These are phyloP conservation scores for Penicillium concentricum DNA, from an alignment of 2,329 filamentous ascomycete genomes.

Conservation along the genomic window DNA sequence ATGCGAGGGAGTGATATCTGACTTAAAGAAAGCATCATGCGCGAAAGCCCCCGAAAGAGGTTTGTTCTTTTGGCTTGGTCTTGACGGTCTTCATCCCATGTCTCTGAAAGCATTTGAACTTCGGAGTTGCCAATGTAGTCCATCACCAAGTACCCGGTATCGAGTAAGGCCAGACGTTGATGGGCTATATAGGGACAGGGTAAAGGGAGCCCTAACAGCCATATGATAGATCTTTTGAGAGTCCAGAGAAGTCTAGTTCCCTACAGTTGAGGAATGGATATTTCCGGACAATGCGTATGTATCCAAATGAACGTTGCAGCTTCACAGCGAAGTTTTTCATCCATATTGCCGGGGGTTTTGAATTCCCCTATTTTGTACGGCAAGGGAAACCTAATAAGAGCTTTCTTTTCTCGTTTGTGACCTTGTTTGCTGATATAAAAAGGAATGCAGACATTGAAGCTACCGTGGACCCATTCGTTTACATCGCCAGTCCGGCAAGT, in stretches of 20 bases:
- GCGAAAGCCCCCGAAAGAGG: slow-evolving; percentile 22
- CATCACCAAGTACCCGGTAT: slow-evolving; percentile 32
- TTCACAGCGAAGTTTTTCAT: slow-evolving; percentile 47
- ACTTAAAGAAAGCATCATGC: slow-evolving; percentile 23
- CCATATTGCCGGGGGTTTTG: slow-evolving; percentile 40
- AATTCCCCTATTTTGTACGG: slow-evolving; percentile 39
- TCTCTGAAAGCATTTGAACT: slow-evolving; percentile 28
- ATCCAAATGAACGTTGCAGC: slow-evolving; percentile 45
- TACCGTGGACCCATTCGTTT: slow-evolving; percentile 21
- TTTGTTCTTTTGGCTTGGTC: slow-evolving; percentile 14
- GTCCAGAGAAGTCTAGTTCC: slow-evolving; percentile 21
- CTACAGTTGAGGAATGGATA: too few relatives aligned
- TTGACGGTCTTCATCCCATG: slow-evolving; percentile 27
- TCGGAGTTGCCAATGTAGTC: slow-evolving; percentile 27
- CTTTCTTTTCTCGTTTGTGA: slow-evolving; percentile 17
- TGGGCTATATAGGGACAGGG: slow-evolving; percentile 27
- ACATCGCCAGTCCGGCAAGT: slow-evolving; percentile 26
- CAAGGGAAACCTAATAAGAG: slow-evolving; percentile 27
- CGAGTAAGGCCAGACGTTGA: slow-evolving; percentile 13
- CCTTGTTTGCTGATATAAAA: slow-evolving; percentile 13
- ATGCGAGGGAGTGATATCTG: slow-evolving; percentile 31
- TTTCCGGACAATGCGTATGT: slow-evolving; percentile 36
- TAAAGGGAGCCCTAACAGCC: slow-evolving; percentile 21
- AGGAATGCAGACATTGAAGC: slow-evolving; percentile 29
- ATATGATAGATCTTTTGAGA: slow-evolving; percentile 20